Base-by-base conservation (phyloP, 2,329 filamentous ascomycete species). In the Fusarium nelsonii region DNA sequence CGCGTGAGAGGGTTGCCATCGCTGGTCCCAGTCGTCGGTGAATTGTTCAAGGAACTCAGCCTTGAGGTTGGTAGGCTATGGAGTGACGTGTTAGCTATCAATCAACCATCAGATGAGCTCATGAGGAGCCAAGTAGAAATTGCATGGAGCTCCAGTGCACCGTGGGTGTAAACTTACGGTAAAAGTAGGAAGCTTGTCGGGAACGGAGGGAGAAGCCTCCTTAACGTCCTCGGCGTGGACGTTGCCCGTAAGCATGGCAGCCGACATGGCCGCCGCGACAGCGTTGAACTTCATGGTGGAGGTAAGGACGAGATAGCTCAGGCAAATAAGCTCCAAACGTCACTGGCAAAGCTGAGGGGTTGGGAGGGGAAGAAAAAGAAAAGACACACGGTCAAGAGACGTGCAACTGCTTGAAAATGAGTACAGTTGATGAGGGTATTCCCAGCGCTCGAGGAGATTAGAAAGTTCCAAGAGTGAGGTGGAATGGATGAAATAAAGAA, bases 41-140 rank as follows among this genome's bases (percentile, higher is more conserved):
- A 99, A 99, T 83, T 99, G 96, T 86, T 99, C 96, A 71, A 98
- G 85, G 88, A 99, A 99, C 65, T 94, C 93, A 73, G 91, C 96
- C 84, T 97, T 96, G 77, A 98, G 81, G 69, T 85, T 87, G 72
- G 94, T 93, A 63, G 96, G 94, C 95, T 99, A 77, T 26, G 33
- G 52, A 40, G 52, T 39, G 48, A n/a, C n/a, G 18, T 26, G 65
- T 77, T 59, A 75, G 76, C 68, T 69, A 65, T 67, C 58, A 74
- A 69, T 71, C 65, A 66, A 36, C 28, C 6, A 11, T 16, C 28
- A 43, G 30, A 26, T 26, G 43, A 34, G 63, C 39, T 56, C 37
- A 40, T 45, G 12, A 32, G 10, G n/a, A 51, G 46, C 39, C 52
- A 16, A 16, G 4, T 16, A 26, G 36, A 23, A 28, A n/a, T 46